Evolutionary conservation across 306 rosid genomes (phyloP).

Genomic region (Corylus americana): DNA sequence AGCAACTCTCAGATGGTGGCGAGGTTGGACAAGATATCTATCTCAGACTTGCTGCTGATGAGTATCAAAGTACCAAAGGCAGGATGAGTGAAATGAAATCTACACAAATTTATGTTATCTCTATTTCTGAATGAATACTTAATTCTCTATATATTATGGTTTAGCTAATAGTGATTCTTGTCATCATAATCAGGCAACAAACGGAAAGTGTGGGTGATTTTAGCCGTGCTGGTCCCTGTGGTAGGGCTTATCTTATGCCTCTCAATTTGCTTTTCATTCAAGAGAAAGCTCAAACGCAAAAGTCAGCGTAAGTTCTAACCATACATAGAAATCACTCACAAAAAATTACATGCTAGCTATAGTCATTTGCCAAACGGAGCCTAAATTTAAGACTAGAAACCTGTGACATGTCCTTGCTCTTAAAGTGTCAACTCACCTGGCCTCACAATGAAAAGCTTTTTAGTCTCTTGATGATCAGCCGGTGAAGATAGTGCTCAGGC

Average conservation of each 20-base stretch:
- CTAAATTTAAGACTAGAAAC: constrained; percentile 28
- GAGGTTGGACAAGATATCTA: too few species aligned
- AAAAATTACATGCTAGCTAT: too few species aligned
- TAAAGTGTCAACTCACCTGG: too few species aligned
- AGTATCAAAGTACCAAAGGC: neutral
- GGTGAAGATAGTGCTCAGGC: too few species aligned
- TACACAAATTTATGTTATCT: neutral
- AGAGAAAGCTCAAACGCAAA: neutral
- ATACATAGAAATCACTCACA: too few species aligned
- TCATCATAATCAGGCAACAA: neutral
- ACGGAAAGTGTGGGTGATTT: neutral
- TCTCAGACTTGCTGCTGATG: too few species aligned
- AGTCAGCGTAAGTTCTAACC: too few species aligned
- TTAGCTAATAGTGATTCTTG: neutral
- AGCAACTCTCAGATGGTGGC: too few species aligned
- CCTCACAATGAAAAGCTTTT: too few species aligned
- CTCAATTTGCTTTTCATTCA: neutral
- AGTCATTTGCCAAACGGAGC: constrained; percentile 27
- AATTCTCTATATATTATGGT: too few species aligned
- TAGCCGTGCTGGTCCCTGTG: neutral
- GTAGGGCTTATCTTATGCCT: neutral
- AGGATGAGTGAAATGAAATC: neutral
- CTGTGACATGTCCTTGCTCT: constrained; percentile 34
- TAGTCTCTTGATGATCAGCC: too few species aligned
- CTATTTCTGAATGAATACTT: neutral